These are phyloP conservation scores for Wickerhamomyces kurtzmanii DNA, from an alignment of 805 yeast species.

Conservation along the genomic window DNA sequence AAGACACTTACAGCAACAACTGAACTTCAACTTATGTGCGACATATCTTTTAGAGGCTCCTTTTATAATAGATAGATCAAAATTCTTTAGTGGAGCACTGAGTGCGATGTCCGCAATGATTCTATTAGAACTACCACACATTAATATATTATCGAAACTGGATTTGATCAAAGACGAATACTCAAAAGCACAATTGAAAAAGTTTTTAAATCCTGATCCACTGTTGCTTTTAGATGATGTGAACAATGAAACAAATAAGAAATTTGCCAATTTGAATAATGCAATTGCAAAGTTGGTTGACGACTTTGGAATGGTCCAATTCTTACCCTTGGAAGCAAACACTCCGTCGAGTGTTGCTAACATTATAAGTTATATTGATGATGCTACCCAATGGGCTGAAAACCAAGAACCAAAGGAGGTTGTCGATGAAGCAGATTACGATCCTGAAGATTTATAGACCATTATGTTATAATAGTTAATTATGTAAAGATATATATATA, in stretches of 20 bases:
- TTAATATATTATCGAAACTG: slow-evolving; percentile 78
- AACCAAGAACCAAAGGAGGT: slow-evolving; percentile 97
- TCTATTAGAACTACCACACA: slow-evolving; percentile 86
- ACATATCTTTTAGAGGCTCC: slow-evolving; percentile 91
- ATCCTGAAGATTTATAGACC: slow-evolving; percentile 35
- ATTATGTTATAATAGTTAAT: no score
- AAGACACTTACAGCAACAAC: slow-evolving; percentile 70
- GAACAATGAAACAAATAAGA: slow-evolving; percentile 43
- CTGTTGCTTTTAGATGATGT: slow-evolving; percentile 48
- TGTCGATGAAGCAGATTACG: slow-evolving; percentile 60
- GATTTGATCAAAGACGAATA: slow-evolving; percentile 79
- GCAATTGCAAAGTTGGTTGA: slow-evolving; percentile 87
- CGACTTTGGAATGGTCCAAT: slow-evolving; percentile 98
- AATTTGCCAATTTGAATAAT: slow-evolving; percentile 61
- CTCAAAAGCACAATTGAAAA: slow-evolving; percentile 67
- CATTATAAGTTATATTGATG: slow-evolving; percentile 87
- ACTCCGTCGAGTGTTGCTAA: slow-evolving; percentile 69
- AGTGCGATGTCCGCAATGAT: slow-evolving; percentile 99
- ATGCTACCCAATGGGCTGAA: slow-evolving; percentile 97
- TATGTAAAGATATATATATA: no score
- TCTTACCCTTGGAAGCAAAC: slow-evolving; percentile 78
- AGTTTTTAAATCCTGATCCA: slow-evolving; percentile 89
- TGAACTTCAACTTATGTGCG: slow-evolving; percentile 87
- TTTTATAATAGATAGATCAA: slow-evolving; percentile 80
- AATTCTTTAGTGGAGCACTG: slow-evolving; percentile 90